phyloP scores from a whole-genome alignment of 495 filamentous ascomycete genomes.

The Immersiella caudata region DNA sequence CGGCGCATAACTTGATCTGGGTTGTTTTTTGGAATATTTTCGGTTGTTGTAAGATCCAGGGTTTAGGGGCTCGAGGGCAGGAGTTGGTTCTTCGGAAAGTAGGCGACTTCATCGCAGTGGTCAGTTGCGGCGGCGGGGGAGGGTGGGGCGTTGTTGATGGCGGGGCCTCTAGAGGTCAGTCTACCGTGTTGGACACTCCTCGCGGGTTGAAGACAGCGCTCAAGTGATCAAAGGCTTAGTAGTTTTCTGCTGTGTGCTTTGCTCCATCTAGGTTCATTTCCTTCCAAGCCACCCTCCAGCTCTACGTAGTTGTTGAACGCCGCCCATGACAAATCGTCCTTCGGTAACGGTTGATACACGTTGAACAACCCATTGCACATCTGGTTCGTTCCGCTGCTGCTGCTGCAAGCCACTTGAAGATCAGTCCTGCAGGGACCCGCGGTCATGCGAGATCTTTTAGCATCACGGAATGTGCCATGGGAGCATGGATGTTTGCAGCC shows the following conservation, averaged over 20 bases:
- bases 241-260: too few relatives aligned
- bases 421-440: neutral
- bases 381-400: neutral
- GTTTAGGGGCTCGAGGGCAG: neutral
- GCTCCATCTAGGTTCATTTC: too few relatives aligned
- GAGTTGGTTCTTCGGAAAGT: neutral
- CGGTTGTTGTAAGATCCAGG: neutral
- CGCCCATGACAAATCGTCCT: too few relatives aligned
- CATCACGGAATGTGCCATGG: neutral
- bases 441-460: neutral
- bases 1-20: neutral
- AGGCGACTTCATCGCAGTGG: neutral
- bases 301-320: too few relatives aligned
- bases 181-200: too few relatives aligned
- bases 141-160: too few relatives aligned
- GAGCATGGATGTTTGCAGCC: neutral
- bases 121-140: too few relatives aligned
- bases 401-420: constrained; percentile 1
- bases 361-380: neutral
- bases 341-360: neutral
- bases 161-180: too few relatives aligned
- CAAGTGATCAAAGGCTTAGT: too few relatives aligned
- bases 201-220: too few relatives aligned
- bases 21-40: neutral
- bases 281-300: too few relatives aligned